Evolutionary conservation across 306 rosid genomes (phyloP).

Genomic region (Trifolium fragiferum): DNA sequence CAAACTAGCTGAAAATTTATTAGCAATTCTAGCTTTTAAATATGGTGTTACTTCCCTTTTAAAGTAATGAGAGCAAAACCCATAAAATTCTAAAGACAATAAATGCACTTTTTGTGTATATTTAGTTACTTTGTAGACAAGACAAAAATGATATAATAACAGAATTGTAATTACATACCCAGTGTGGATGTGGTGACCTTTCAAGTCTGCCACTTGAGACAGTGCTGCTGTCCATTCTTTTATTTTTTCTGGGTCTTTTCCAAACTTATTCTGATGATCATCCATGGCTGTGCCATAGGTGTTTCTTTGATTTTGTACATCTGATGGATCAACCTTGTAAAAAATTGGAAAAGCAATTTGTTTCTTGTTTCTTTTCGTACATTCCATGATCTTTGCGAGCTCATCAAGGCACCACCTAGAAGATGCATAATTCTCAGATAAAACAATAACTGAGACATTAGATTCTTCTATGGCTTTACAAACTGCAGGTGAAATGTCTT

Average conservation of each 20-base stretch:
- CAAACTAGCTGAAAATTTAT: too few species aligned
- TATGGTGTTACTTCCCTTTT: too few species aligned
- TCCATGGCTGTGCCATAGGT: background rate
- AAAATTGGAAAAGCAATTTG: background rate
- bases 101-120: too few species aligned
- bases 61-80: too few species aligned
- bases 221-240: background rate
- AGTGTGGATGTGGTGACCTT: background rate
- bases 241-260: background rate
- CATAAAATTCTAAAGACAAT: too few species aligned
- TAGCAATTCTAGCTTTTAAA: too few species aligned
- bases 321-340: background rate
- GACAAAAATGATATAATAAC: too few species aligned
- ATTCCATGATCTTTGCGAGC: background rate
- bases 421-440: background rate
- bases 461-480: constrained; percentile 16
- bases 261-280: background rate
- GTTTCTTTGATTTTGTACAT: background rate
- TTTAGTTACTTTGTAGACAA: too few species aligned
- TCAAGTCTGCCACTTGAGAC: background rate
- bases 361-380: background rate
- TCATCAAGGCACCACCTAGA: background rate
- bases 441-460: background rate
- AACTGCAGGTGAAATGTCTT: background rate
- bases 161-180: background rate